phyloP scores from a whole-genome alignment of 495 filamentous ascomycete genomes.

The Talaromyces liani region DNA sequence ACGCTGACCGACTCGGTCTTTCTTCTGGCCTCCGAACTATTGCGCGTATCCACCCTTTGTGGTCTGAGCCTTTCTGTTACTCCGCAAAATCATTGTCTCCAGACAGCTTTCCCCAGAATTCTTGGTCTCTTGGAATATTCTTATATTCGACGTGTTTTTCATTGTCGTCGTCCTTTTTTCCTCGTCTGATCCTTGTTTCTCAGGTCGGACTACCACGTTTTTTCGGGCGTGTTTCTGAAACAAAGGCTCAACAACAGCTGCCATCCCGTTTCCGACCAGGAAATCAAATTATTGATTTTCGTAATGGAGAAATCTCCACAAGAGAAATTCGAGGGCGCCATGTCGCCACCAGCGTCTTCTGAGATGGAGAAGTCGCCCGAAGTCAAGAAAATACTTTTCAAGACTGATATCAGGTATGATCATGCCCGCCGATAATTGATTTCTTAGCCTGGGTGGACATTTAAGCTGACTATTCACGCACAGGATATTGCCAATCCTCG shows the following conservation, averaged over 20 bases:
- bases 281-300: neutral
- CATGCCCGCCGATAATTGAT: neutral
- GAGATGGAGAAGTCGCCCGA: neutral
- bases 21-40: neutral
- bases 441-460: neutral
- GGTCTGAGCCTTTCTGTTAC: neutral
- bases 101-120: constrained; percentile 16
- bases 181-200: neutral
- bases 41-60: neutral
- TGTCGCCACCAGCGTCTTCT: neutral
- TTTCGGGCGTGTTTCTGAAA: neutral
- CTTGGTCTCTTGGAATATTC: neutral
- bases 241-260: neutral
- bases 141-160: neutral
- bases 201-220: neutral
- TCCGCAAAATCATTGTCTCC: neutral
- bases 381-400: constrained; percentile 36
- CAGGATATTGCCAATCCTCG: constrained; percentile 56
- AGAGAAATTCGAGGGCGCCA: neutral
- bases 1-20: constrained; percentile 1
- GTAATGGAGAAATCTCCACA: neutral
- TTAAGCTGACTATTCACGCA: neutral
- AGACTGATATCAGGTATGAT: constrained; percentile 45
- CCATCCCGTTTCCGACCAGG: neutral
- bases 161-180: neutral